A percentile compares a stretch with the other conserved stretches of the same genome.
Conservation (phyloP, 257 asterid species). For the Rhazya stricta region DNA sequence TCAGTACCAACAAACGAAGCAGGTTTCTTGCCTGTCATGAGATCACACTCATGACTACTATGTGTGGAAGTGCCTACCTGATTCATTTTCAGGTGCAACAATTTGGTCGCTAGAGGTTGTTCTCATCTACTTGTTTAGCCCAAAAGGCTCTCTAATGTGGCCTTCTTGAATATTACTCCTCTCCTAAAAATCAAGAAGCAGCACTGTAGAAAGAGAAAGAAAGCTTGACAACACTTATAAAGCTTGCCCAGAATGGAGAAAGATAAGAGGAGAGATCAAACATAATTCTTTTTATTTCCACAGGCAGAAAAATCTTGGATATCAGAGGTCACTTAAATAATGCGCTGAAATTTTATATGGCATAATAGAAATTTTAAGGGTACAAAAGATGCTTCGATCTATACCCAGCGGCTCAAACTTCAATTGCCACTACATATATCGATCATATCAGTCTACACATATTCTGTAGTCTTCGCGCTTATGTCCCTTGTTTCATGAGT, state of each 20-base stretch:
- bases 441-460: neutral
- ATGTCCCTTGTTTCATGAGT: neutral
- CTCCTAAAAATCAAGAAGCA: neutral
- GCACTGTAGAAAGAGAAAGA: neutral
- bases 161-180: neutral
- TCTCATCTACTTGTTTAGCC: too few relatives aligned
- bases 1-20: too few relatives aligned
- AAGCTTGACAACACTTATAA: neutral
- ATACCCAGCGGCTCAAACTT: neutral
- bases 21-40: too few relatives aligned
- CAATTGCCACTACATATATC: neutral
- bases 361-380: neutral
- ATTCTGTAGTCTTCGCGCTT: neutral
- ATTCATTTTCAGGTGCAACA: too few relatives aligned
- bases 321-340: neutral
- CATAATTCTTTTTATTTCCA: neutral
- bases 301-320: neutral
- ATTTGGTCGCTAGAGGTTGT: too few relatives aligned
- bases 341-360: slow-evolving; percentile 8
- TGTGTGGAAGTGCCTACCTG: too few relatives aligned
- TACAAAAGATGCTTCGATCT: slow-evolving; percentile 2
- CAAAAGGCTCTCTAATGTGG: too few relatives aligned
- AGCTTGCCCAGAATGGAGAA: neutral
- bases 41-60: too few relatives aligned
- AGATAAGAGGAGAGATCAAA: neutral